phyloP scores from a whole-genome alignment of 75 land plant genomes.

The Larix kaempferi region DNA sequence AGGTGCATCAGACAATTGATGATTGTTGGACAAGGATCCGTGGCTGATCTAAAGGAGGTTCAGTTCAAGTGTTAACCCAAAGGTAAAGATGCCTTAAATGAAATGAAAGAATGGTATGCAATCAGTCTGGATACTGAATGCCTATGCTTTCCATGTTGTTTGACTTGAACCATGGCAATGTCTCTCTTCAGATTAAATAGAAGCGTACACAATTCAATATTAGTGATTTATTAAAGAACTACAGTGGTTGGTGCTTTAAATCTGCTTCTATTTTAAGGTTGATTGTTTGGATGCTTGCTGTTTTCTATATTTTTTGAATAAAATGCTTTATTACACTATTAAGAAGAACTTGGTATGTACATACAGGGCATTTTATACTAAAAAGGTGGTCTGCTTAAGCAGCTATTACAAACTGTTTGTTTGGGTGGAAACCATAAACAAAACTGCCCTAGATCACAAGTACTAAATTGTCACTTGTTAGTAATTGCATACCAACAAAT shows the following conservation, averaged over 20 bases:
- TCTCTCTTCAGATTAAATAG: neutral
- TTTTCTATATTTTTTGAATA: neutral
- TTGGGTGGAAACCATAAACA: neutral
- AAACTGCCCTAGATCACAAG: neutral
- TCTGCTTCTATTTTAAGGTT: neutral
- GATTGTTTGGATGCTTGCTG: neutral
- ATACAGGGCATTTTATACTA: neutral
- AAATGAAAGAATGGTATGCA: neutral
- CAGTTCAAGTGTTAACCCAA: neutral
- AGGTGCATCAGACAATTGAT: slow-evolving; percentile 26
- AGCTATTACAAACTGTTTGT: neutral
- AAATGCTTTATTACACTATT: neutral
- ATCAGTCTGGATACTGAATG: neutral
- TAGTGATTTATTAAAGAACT: neutral
- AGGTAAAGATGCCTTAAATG: neutral
- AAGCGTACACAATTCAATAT: neutral
- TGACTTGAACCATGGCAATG: neutral
- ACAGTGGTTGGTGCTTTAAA: neutral
- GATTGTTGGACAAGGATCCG: neutral
- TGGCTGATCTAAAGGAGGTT: slow-evolving; percentile 8
- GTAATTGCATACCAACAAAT: no score
- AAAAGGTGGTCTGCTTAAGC: neutral
- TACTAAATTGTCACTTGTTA: no score
- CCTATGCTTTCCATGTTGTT: neutral
- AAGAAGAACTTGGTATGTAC: neutral